Evolutionary conservation across 2,329 filamentous ascomycete species (phyloP).

Genomic region (Aspergillus cejpii): DNA sequence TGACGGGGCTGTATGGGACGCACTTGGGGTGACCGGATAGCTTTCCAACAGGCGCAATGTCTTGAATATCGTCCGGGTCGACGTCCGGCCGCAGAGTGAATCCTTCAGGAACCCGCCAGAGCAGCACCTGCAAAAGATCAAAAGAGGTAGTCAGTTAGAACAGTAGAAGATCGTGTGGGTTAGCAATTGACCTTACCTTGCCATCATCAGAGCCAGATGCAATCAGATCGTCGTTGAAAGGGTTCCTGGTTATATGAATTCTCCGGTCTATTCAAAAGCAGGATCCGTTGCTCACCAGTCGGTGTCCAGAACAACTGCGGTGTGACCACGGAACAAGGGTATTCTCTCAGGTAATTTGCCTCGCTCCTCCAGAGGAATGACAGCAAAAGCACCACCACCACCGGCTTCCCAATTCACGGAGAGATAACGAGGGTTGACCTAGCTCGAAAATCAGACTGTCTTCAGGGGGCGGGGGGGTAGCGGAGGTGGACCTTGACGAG

Average conservation of each 20-base stretch:
- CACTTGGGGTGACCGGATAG: constrained; percentile 82
- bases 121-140: constrained; percentile 58
- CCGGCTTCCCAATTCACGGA: constrained; percentile 98
- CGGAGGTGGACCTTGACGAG: constrained; percentile 71
- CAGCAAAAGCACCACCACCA: constrained; percentile 92
- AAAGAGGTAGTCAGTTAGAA: constrained; percentile 4
- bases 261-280: background rate
- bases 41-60: constrained; percentile 74
- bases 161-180: background rate
- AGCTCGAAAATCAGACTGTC: constrained; percentile 19
- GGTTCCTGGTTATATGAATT: constrained; percentile 58
- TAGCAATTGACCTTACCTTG: constrained; percentile 50
- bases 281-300: constrained; percentile 63
- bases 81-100: constrained; percentile 80
- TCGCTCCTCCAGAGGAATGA: constrained; percentile 82
- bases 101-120: constrained; percentile 87
- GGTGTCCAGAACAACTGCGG: constrained; percentile 89
- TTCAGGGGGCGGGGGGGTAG: constrained; percentile 22
- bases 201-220: constrained; percentile 94
- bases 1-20: constrained; percentile 16
- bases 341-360: constrained; percentile 89
- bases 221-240: constrained; percentile 89
- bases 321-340: constrained; percentile 92
- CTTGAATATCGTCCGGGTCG: constrained; percentile 64
- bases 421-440: constrained; percentile 93